Evolutionary conservation across 2,329 filamentous ascomycete genomes (phyloP).

Genomic region (Exutisphaerella laricina): DNA sequence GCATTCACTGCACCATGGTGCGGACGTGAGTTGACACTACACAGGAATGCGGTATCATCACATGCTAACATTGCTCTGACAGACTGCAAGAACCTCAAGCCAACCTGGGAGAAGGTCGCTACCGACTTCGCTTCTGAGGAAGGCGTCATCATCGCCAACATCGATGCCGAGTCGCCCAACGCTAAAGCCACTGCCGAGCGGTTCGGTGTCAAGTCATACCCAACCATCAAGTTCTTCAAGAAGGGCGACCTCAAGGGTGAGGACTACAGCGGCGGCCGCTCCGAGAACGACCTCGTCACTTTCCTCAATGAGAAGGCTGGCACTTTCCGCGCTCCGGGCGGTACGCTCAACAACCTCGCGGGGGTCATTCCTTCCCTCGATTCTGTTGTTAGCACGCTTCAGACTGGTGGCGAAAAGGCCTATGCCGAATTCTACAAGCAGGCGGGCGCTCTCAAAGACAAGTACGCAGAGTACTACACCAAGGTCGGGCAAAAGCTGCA

Average conservation of each 20-base stretch:
- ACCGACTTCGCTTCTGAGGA: constrained; percentile 72
- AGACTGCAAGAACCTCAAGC: constrained; percentile 97
- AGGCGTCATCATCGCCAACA: constrained; percentile 82
- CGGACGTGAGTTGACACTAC: constrained; percentile 67
- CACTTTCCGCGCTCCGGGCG: constrained; percentile 76
- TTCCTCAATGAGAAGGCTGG: constrained; percentile 88
- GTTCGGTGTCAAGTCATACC: constrained; percentile 78
- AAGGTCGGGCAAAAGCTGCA: constrained; percentile 81
- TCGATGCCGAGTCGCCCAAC: constrained; percentile 85
- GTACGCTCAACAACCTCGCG: constrained; percentile 69
- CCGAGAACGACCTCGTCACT: constrained; percentile 66
- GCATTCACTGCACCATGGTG: constrained; percentile 99
- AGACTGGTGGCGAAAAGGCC: constrained; percentile 57
- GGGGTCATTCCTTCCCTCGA: constrained; percentile 80
- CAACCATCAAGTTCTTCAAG: constrained; percentile 97
- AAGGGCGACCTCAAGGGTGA: constrained; percentile 69
- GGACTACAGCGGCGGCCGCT: constrained; percentile 68
- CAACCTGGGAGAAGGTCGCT: constrained; percentile 82
- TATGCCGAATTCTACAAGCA: constrained; percentile 67
- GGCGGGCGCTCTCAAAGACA: constrained; percentile 62
- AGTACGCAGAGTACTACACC: constrained; percentile 85
- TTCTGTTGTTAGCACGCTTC: constrained; percentile 65
- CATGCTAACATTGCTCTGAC: constrained; percentile 12
- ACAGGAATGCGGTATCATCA: constrained; percentile 1
- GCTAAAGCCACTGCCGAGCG: constrained; percentile 71